Base-by-base conservation (phyloP, 1,284 basidiomycete species). In the Vanrija sp. region DNA sequence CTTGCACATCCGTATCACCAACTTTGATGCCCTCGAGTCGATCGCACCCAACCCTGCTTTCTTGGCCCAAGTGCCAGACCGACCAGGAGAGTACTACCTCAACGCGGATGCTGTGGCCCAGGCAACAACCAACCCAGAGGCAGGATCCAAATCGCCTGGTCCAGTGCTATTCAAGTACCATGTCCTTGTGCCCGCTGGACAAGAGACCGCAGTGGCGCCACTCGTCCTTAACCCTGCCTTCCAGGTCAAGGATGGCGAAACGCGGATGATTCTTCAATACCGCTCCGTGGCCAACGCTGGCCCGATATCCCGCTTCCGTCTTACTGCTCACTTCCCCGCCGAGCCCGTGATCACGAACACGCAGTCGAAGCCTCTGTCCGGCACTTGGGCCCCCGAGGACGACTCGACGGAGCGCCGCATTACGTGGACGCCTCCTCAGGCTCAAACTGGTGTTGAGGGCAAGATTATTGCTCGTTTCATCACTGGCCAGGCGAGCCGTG, bases 121-220 rank as follows among this genome's bases (percentile, higher is more conserved):
- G 8, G 65, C 57, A 35, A 67, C 54, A 19, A 39, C 54, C 18
- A 45, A 44, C n/a, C 38, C 57, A 0, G 41, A 46, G 12, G 60
- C 47, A 31, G 59, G 39, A 5, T 46, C 7, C 37, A 57, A 41
- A 6, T 38, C 45, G 24, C 57, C 59, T 45, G 73, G 52, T 59
- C 72, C 58, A 53, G 61, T 77, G 35, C 64, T 80, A 23, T 75
- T 82, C 67, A 79, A 79, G 62, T 82, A 82, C 57, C 78, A 81
- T 49, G 71, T 82, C 18, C 71, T 78, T 49, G 65, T 79, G 12
- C 65, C 71, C 6, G 66, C 71, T 12, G 68, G 68, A 1, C 38
- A 70, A 19, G 72, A 75, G 22, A 22, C 48, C 1, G 48, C 62
- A 10, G 68, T 67, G 35, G 67, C 78, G 1, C 80, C 80, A 0